Percentiles rank a stretch among this genome's conserved stretches.
These are phyloP conservation scores for Linum trigynum DNA, from an alignment of 345 rosid species.

Conservation along the genomic window DNA sequence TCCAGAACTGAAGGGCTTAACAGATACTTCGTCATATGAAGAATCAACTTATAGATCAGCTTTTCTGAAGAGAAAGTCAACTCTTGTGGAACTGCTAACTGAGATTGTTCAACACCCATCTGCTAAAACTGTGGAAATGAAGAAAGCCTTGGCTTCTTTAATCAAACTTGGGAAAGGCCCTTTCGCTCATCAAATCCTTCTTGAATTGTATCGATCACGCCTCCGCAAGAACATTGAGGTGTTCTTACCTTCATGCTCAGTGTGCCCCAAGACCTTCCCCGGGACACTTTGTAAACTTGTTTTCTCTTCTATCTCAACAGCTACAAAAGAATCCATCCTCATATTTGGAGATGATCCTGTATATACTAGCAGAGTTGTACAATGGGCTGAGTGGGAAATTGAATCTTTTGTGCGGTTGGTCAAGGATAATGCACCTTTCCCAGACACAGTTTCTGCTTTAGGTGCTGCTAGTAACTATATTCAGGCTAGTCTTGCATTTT, in stretches of 20 bases:
- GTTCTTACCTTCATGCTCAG: slow-evolving; percentile 62
- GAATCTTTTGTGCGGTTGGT: slow-evolving; percentile 75
- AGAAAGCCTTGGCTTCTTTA: slow-evolving; percentile 51
- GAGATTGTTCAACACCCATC: slow-evolving; percentile 62
- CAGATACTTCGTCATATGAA: slow-evolving; percentile 37
- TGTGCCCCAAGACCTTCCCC: slow-evolving; percentile 67
- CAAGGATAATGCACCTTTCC: slow-evolving; percentile 71
- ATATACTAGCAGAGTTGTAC: slow-evolving; percentile 75
- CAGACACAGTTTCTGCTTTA: slow-evolving; percentile 65
- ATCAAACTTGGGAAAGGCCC: slow-evolving; percentile 83
- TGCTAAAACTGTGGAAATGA: slow-evolving; percentile 36
- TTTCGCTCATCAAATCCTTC: slow-evolving; percentile 63
- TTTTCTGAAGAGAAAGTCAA: slow-evolving; percentile 52
- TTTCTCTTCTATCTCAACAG: slow-evolving; percentile 54
- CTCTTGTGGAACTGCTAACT: slow-evolving; percentile 62
- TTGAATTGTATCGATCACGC: slow-evolving; percentile 42
- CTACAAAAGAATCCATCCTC: slow-evolving; percentile 63
- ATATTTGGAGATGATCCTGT: slow-evolving; percentile 82
- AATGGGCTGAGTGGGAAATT: slow-evolving; percentile 94
- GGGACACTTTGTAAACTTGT: slow-evolving; percentile 67
- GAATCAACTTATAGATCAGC: slow-evolving; percentile 41
- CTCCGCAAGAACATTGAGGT: slow-evolving; percentile 56
- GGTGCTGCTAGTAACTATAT: slow-evolving; percentile 67
- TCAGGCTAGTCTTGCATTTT: slow-evolving; percentile 75
- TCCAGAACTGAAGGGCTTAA: slow-evolving; percentile 48